Evolutionary conservation across 495 filamentous ascomycete genomes (phyloP), one percentile per base, ranked within the genome.

Genomic region (Lepraria neglecta): DNA sequence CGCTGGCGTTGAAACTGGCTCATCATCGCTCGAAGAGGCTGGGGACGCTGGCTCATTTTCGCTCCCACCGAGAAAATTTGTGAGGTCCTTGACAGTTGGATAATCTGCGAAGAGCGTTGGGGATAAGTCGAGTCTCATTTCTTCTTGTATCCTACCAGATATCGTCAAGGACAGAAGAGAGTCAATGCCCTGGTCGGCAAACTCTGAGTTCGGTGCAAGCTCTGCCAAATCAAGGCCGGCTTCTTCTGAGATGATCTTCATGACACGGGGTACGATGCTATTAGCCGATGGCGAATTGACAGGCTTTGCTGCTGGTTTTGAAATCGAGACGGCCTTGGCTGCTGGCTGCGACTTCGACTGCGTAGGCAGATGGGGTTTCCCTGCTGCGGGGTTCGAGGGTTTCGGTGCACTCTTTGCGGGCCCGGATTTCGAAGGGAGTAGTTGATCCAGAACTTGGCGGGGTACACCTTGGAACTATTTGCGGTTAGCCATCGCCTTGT

Each of bases 101-200:
- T 69, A 72, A 43, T 81, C 75, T 17, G 70, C 65, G 61, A 83
- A 78, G 11, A 74, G 54, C 4, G 67, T 57, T 3, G 57, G 60
- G 3, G 65, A 45, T 11, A 77, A 28, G 14, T 76, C 70, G 7
- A 77, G 28, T 45, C 67, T 66, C 14, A 77, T 64, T 43, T 72
- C 71, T 56, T 77, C 74, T 2, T 68, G 63, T 30, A 78, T 69
- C 43, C 69, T 69, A 3, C 63, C 65, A 19, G 70, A 44, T 48
- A 81, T 74, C 19, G 69, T 71, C 19, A 84, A 67, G 7, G 72
- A 70, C 59, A 82, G 61, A 10, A 84, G 72, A 7, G 77, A 80
- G 63, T 84, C 81, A 5, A 84, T 65, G 0, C 81, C 81, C 24
- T 81, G 44, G 40, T 73, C 67, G 14, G 38, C 44, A 38, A 75